These are phyloP conservation scores for Neurospora cerealis DNA, from an alignment of 495 filamentous ascomycete genomes.

Conservation along the genomic window DNA sequence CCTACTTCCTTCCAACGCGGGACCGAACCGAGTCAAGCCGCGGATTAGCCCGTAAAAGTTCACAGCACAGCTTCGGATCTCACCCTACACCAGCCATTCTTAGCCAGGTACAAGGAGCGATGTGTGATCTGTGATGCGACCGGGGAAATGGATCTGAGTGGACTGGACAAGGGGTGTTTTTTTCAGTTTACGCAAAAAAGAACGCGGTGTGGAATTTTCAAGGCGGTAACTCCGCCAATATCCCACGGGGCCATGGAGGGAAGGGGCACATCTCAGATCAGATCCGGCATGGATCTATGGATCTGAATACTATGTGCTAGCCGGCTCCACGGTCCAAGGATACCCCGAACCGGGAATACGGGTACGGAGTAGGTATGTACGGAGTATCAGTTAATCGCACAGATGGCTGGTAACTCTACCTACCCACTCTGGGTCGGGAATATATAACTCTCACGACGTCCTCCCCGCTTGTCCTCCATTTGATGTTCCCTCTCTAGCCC, in stretches of 20 bases:
- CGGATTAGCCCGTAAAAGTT: too few species aligned
- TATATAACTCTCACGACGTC: background rate
- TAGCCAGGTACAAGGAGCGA: background rate
- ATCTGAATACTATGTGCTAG: background rate
- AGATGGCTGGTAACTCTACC: background rate
- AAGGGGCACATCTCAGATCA: background rate
- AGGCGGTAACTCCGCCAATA: background rate
- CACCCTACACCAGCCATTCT: background rate
- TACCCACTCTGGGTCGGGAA: background rate
- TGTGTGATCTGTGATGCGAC: background rate
- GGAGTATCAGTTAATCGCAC: background rate
- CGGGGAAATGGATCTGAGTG: background rate
- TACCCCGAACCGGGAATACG: background rate
- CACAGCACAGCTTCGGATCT: background rate
- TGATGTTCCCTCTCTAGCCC: background rate
- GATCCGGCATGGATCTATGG: background rate
- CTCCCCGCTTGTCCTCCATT: background rate
- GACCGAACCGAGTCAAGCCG: background rate
- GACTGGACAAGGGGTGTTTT: background rate
- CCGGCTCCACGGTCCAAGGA: background rate
- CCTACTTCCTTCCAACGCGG: background rate
- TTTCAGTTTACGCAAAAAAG: background rate
- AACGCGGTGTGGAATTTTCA: background rate
- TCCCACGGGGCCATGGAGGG: background rate
- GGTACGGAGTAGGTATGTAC: background rate